Base-by-base conservation (phyloP, 257 asterid species). In the Ophiorrhiza pumila region DNA sequence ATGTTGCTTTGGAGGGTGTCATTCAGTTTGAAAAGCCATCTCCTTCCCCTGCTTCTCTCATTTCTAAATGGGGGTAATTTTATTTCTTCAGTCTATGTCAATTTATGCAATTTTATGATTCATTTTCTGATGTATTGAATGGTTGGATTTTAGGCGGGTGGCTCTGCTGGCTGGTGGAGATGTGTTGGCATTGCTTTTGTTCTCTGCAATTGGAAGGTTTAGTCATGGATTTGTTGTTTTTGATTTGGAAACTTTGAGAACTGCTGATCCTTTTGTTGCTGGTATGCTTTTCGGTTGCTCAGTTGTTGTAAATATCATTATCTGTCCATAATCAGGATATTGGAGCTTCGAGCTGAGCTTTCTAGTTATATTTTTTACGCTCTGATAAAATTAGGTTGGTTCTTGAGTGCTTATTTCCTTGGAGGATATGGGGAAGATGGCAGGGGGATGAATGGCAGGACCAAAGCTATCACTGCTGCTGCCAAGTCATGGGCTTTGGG, bases 401-500 rank as follows among this genome's bases (percentile, higher is more conserved):
- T 95, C 77, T 71, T 95, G 86, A 83, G 98, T 86, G 98, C 96
- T 49, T 92, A 95, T 77, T 89, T 95, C 80, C 93, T 95, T 31
- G 99, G 99, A 66, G 98, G 96, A 60, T 95, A 84, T 69, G 87
- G 87, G 15, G 91, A 95, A 71, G 96, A 95, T 70, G 98, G 98
- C 32, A 79, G 85, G 72, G 97, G 98, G 70, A 82, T 81, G 87
- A 95, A 87, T 69, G 99, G 97, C 45, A 68, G 74, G 60, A 79
- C 77, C 80, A 86, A 74, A 77, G 95, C 96, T 69, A 75, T 91
- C 75, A 58, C 80, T 74, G 90, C 96, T 45, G 93, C 96, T 14
- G 83, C 96, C 43, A 90, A 88, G 84, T 95, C 99, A 0, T 92
- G 98, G 99, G 76, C 90, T 56, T 68, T 91, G 82, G 93, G 91